A percentile compares a stretch with the other conserved stretches of the same genome.
Conservation (phyloP, 352 stramenopile species). For the Lagenidium sp. region DNA sequence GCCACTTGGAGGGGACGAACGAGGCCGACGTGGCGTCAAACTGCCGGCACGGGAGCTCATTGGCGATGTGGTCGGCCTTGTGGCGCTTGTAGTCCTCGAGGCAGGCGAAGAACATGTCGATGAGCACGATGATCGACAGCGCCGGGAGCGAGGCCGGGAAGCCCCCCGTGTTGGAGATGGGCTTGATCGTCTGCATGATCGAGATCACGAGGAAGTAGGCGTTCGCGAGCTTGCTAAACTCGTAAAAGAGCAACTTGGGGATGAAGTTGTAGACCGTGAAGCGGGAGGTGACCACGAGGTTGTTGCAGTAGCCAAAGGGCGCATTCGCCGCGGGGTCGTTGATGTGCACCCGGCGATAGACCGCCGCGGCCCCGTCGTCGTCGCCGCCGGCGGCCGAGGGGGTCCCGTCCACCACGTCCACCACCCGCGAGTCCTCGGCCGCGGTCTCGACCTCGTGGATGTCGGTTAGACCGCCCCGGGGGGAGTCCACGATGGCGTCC, state of each 20-base stretch:
- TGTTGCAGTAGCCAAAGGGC: constrained; percentile 50
- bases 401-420: neutral
- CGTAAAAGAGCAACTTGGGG: constrained; percentile 87
- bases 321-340: constrained; percentile 58
- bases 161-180: constrained; percentile 88
- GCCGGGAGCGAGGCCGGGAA: constrained; percentile 87
- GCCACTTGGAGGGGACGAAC: constrained; percentile 72
- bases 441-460: constrained; percentile 12
- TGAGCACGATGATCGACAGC: constrained; percentile 89
- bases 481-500: constrained; percentile 12
- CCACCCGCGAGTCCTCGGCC: neutral
- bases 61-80: constrained; percentile 79
- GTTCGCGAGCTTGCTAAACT: constrained; percentile 90
- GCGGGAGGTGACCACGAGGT: constrained; percentile 84
- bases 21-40: constrained; percentile 17
- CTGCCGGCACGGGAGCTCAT: constrained; percentile 54
- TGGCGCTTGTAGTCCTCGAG: constrained; percentile 89
- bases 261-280: constrained; percentile 90
- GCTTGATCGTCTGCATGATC: constrained; percentile 86
- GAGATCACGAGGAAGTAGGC: constrained; percentile 92
- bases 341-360: constrained; percentile 67
- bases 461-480: constrained; percentile 2
- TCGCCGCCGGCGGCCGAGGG: constrained; percentile 1
- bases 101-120: constrained; percentile 89
- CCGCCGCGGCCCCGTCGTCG: constrained; percentile 18